A percentile compares a stretch with the other conserved stretches of the same genome.
phyloP scores from a whole-genome alignment of 2,329 filamentous ascomycete species.

The Ophiosphaerella narmari region DNA sequence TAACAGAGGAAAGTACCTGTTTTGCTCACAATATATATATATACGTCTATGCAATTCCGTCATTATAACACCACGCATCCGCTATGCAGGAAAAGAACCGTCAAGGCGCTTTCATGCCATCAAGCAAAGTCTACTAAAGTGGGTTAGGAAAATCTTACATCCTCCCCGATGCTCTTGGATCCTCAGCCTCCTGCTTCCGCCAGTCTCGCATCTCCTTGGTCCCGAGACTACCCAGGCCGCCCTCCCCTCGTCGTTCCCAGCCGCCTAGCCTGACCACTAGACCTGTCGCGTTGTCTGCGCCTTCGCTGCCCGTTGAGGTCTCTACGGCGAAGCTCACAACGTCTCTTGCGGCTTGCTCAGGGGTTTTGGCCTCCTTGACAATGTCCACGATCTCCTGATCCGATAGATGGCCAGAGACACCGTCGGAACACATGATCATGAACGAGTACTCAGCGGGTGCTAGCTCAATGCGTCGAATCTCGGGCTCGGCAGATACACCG shows the following conservation, averaged over 20 bases:
- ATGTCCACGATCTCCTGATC: constrained; percentile 98
- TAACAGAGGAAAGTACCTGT: background rate
- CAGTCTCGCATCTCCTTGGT: constrained; percentile 92
- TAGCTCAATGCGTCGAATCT: constrained; percentile 79
- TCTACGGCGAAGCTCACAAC: constrained; percentile 90
- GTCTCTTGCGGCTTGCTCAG: constrained; percentile 78
- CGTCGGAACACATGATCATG: constrained; percentile 85
- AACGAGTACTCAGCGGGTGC: constrained; percentile 86
- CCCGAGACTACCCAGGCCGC: constrained; percentile 83
- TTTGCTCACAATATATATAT: background rate
- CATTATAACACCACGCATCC: background rate
- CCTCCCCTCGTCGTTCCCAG: constrained; percentile 75
- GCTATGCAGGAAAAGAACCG: background rate
- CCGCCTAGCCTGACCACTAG: constrained; percentile 66
- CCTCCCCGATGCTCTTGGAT: constrained; percentile 75
- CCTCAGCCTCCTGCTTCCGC: constrained; percentile 76
- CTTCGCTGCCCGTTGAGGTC: constrained; percentile 60
- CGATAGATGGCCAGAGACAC: constrained; percentile 79
- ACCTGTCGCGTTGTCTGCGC: constrained; percentile 67
- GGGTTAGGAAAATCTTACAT: constrained; percentile 43
- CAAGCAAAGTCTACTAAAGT: background rate
- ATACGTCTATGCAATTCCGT: background rate
- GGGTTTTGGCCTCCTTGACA: constrained; percentile 89
- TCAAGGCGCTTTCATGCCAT: background rate
- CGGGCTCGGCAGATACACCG: constrained; percentile 91